Percentiles rank a stretch among this genome's conserved stretches.
Evolutionary conservation across 306 rosid genomes (phyloP).

Genomic region (Citrullus amarus): DNA sequence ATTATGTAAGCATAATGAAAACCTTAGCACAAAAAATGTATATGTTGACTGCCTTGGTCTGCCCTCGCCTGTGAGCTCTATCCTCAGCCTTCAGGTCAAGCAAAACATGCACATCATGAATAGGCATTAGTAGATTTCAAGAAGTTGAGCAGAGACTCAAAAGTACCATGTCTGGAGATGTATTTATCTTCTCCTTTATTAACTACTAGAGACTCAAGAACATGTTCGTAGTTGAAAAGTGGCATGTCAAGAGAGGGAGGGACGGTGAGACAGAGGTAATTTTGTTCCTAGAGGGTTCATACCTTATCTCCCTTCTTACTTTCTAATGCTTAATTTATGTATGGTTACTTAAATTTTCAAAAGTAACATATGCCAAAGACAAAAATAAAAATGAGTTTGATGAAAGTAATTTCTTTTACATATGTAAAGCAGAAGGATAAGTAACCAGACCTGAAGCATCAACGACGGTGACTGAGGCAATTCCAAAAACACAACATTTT

Average conservation of each 20-base stretch:
- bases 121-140: neutral
- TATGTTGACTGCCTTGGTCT: slow-evolving; percentile 79
- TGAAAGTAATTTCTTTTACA: neutral
- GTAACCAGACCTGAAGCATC: slow-evolving; percentile 75
- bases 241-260: neutral
- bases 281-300: neutral
- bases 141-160: neutral
- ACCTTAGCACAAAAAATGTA: slow-evolving; percentile 89
- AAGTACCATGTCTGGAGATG: neutral
- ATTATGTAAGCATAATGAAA: slow-evolving; percentile 18
- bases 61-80: slow-evolving; percentile 97
- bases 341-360: neutral
- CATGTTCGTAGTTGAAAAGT: neutral
- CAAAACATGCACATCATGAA: slow-evolving; percentile 10
- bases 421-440: slow-evolving; percentile 7
- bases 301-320: neutral
- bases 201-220: neutral
- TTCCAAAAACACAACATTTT: slow-evolving; percentile 85
- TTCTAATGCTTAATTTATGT: neutral
- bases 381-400: neutral
- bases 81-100: slow-evolving; percentile 74
- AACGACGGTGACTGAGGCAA: slow-evolving; percentile 66
- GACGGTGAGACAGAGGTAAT: neutral
- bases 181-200: neutral
- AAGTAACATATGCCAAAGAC: neutral